phyloP scores from a whole-genome alignment of 768 basidiomycete species.

The Hygrocybe coccinea region DNA sequence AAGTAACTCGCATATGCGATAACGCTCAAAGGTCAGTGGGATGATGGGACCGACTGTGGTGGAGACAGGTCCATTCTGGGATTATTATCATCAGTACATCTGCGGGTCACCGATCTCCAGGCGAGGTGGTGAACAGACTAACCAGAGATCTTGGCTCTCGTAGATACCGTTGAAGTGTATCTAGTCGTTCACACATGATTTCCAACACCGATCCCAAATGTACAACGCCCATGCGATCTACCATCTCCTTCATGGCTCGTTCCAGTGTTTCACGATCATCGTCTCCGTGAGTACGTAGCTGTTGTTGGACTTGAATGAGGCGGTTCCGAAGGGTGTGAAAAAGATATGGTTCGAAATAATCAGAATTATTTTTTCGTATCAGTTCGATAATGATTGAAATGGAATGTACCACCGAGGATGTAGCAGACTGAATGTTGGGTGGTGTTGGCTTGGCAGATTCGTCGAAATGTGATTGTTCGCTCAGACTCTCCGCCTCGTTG shows the following conservation, averaged over 20 bases:
- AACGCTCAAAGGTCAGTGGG: constrained; percentile 91
- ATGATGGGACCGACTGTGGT: constrained; percentile 70
- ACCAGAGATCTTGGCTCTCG: constrained; percentile 73
- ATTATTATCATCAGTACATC: constrained; percentile 5
- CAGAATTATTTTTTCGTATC: constrained; percentile 96
- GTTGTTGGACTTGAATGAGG: constrained; percentile 82
- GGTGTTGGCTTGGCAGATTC: constrained; percentile 10
- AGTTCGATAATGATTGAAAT: constrained; percentile 89
- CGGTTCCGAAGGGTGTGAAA: constrained; percentile 92
- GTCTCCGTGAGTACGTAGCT: constrained; percentile 46
- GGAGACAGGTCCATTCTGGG: constrained; percentile 58
- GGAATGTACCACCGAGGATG: constrained; percentile 80
- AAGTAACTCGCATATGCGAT: constrained; percentile 92
- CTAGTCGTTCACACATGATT: constrained; percentile 63
- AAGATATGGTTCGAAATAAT: constrained; percentile 96
- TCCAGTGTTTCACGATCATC: constrained; percentile 66
- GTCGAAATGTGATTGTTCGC: not conserved
- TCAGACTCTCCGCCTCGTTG: not conserved
- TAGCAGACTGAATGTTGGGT: constrained; percentile 47
- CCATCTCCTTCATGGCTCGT: constrained; percentile 72
- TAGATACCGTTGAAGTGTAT: constrained; percentile 66
- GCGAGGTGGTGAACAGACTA: constrained; percentile 22
- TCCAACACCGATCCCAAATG: constrained; percentile 81
- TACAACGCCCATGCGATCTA: constrained; percentile 82
- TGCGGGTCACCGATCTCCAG: not conserved